Evolutionary conservation across 2,329 filamentous ascomycete genomes (phyloP).

Genomic region (Fusarium solani-melongenae): DNA sequence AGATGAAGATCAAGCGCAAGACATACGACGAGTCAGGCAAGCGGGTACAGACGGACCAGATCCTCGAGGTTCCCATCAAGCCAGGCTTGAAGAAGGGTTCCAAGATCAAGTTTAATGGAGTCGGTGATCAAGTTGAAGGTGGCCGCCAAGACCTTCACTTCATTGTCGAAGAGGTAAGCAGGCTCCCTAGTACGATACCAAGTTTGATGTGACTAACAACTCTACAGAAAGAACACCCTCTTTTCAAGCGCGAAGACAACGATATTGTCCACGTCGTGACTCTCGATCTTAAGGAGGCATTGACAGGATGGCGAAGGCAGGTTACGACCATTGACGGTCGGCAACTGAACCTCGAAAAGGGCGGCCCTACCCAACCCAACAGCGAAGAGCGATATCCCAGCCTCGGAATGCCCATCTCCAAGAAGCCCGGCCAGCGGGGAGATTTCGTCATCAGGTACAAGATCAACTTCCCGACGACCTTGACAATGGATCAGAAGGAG

Average conservation of each 20-base stretch:
- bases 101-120: slow-evolving; percentile 97
- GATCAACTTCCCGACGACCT: slow-evolving; percentile 86
- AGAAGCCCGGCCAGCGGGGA: slow-evolving; percentile 85
- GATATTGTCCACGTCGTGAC: slow-evolving; percentile 84
- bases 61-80: slow-evolving; percentile 95
- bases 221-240: slow-evolving; percentile 82
- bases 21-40: slow-evolving; percentile 89
- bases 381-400: slow-evolving; percentile 84
- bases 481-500: slow-evolving; percentile 83
- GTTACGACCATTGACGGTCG: slow-evolving; percentile 93
- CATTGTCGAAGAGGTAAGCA: slow-evolving; percentile 87
- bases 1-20: slow-evolving; percentile 98
- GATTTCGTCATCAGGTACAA: slow-evolving; percentile 92
- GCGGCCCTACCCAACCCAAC: slow-evolving; percentile 86
- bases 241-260: slow-evolving; percentile 89
- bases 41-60: slow-evolving; percentile 86
- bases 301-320: slow-evolving; percentile 94
- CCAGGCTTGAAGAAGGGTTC: slow-evolving; percentile 94
- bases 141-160: slow-evolving; percentile 96
- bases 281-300: slow-evolving; percentile 88
- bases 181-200: not conserved
- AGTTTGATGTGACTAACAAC: slow-evolving; percentile 52
- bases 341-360: slow-evolving; percentile 81
- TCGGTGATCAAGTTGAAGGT: slow-evolving; percentile 97
- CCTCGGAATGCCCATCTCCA: slow-evolving; percentile 94